phyloP scores from a whole-genome alignment of 768 basidiomycete species.

The Thelephora ganbajun region DNA sequence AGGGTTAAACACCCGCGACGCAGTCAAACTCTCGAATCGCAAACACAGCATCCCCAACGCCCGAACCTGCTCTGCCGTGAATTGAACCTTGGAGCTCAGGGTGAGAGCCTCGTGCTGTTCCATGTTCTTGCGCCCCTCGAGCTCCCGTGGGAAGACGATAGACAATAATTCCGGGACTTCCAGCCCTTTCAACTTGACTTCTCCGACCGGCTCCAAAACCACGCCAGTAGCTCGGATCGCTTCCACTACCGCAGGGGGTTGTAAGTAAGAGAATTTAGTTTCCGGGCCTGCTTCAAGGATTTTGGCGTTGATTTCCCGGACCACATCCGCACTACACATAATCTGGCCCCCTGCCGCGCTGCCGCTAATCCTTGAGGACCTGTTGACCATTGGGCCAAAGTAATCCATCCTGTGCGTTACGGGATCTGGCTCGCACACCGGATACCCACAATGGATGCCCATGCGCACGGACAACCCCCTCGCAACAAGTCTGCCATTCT shows the following conservation, averaged over 20 bases:
- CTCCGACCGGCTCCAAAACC: constrained; percentile 63
- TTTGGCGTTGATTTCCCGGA: constrained; percentile 62
- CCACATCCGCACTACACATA: constrained; percentile 78
- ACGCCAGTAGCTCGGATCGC: constrained; percentile 64
- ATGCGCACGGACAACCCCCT: constrained; percentile 90
- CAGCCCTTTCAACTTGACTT: constrained; percentile 87
- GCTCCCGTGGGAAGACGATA: constrained; percentile 63
- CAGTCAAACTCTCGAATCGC: constrained; percentile 65
- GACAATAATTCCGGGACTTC: constrained; percentile 84
- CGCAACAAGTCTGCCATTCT: constrained; percentile 52
- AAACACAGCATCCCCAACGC: constrained; percentile 62
- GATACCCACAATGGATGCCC: constrained; percentile 90
- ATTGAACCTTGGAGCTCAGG: constrained; percentile 38
- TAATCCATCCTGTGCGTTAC: constrained; percentile 90
- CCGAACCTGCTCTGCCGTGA: constrained; percentile 61
- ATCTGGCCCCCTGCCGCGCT: constrained; percentile 88
- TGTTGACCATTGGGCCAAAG: constrained; percentile 93
- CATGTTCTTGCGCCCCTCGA: constrained; percentile 59
- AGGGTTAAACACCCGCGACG: constrained; percentile 43
- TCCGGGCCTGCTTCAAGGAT: constrained; percentile 37
- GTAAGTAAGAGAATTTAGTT: constrained; percentile 45
- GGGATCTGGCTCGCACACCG: constrained; percentile 66
- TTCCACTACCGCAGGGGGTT: constrained; percentile 50
- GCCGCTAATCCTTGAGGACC: constrained; percentile 72
- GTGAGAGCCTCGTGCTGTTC: constrained; percentile 21